Conservation (phyloP, 305 asterid species). For the Monarda citriodora region DNA sequence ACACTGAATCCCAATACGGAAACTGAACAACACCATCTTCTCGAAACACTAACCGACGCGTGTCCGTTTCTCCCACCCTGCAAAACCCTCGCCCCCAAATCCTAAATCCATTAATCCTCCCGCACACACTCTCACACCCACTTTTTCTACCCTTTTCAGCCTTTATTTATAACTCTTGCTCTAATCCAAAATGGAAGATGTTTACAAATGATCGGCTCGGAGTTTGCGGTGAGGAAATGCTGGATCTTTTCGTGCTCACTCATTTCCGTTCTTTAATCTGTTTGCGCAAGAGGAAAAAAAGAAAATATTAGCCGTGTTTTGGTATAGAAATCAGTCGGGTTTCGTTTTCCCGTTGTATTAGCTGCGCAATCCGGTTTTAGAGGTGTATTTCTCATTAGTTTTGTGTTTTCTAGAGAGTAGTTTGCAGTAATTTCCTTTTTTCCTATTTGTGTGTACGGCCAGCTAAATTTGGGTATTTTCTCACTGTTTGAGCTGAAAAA, state of each 20-base stretch:
- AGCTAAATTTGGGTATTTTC: conserved; percentile 5
- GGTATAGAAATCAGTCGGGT: background rate
- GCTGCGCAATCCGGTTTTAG: conserved; percentile 30
- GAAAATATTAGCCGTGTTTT: background rate
- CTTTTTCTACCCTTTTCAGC: background rate
- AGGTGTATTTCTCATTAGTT: conserved; percentile 22
- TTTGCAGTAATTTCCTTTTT: background rate
- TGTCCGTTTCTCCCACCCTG: conserved; percentile 34
- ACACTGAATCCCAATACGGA: conserved; percentile 26
- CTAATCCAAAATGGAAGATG: conserved; percentile 3
- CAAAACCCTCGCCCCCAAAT: conserved; percentile 40
- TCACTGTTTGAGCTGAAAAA: background rate
- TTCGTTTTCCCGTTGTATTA: conserved; percentile 19
- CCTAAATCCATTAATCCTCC: conserved; percentile 24
- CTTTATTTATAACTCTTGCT: conserved; percentile 3
- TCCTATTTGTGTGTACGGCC: background rate
- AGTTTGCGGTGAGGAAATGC: conserved; percentile 51
- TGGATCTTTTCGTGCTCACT: conserved; percentile 56
- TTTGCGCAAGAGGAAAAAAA: conserved; percentile 53
- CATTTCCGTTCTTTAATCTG: conserved; percentile 67
- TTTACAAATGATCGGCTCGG: conserved; percentile 24
- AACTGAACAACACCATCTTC: conserved; percentile 10
- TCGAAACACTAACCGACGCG: conserved; percentile 43
- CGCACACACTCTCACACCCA: background rate
- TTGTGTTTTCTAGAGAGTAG: conserved; percentile 1